These are phyloP conservation scores for Angomonas ambiguus DNA, from an alignment of 208 protist species.

Conservation along the genomic window DNA sequence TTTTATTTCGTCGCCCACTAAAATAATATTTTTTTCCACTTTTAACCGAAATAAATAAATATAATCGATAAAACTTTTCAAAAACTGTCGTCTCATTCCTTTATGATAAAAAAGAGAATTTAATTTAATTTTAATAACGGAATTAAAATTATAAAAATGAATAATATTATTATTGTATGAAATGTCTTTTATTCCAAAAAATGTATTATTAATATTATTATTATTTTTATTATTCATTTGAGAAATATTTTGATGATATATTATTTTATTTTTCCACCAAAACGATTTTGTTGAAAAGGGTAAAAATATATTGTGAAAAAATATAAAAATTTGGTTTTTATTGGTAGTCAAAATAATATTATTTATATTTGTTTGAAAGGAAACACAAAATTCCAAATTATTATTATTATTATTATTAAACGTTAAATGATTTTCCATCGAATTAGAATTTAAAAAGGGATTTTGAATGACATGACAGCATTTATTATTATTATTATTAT, in stretches of 20 bases:
- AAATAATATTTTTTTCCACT: background rate
- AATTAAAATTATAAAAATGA: slow-evolving; percentile 4
- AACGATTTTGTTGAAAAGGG: background rate
- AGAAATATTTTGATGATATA: slow-evolving; percentile 2
- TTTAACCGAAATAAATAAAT: background rate
- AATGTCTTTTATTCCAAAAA: background rate
- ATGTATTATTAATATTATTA: background rate
- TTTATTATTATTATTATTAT: slow-evolving; percentile 4
- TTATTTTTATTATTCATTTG: background rate
- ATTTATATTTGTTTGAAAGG: background rate
- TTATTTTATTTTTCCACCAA: slow-evolving; percentile 4
- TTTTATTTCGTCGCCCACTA: no score
- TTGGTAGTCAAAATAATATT: background rate
- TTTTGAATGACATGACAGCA: background rate
- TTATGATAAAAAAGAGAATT: background rate
- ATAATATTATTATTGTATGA: no score
- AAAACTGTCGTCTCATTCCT: background rate
- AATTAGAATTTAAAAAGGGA: background rate
- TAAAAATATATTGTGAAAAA: background rate
- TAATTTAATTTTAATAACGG: background rate
- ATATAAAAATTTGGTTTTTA: slow-evolving; percentile 5
- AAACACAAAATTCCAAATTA: background rate
- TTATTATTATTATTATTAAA: slow-evolving; percentile 2
- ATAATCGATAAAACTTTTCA: background rate
- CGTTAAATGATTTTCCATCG: no score